Base-by-base conservation (phyloP, 257 asterid genomes). In the Paulownia fortunei region DNA sequence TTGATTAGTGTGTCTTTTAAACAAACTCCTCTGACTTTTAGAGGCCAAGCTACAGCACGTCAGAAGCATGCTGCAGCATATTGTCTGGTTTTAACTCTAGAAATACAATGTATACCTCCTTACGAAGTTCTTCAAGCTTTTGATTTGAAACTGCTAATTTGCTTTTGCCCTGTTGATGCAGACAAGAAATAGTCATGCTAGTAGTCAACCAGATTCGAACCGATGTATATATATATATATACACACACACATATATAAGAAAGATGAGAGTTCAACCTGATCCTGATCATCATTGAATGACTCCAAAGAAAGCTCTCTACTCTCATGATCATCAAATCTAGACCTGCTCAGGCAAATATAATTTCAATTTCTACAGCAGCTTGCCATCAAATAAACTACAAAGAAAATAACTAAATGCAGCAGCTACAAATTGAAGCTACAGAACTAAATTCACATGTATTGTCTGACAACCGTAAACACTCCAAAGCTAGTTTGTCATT, bases 121-220 rank as follows among this genome's bases (percentile, higher is more conserved):
- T 75, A 67, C 77, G 96, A 78, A 94, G 94, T 80, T 88, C 91
- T 76, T 87, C 92, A 84, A 87, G 85, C 87, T 89, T 90, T 78
- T 82, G 89, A 74, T 74, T 82, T 70, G 93, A 82, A 81, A 76
- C 80, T 42, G 86, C 88, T 74, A 89, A 72, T 82, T 83, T 80
- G 79, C 63, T 65, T 79, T 82, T 82, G 1, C 78, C 85, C 98
- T 92, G 86, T 76, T 52, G 52, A 69, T 60, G 76, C 71, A 54
- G n/a, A 82, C 42, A 82, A 62, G 49, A 61, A 76, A 58, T 23
- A 23, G 65, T 52, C 60, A 76, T 61, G 69, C 16, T n/a, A 77
- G 32, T 44, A 37, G 54, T 54, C 68, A 23, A 30, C 26, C 67
- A 71, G 55, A 41, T 34, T 32, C 23, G 21, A 69, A 75, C 47